phyloP scores from a whole-genome alignment of 1,284 basidiomycete species.

The Polyporus tsugae region DNA sequence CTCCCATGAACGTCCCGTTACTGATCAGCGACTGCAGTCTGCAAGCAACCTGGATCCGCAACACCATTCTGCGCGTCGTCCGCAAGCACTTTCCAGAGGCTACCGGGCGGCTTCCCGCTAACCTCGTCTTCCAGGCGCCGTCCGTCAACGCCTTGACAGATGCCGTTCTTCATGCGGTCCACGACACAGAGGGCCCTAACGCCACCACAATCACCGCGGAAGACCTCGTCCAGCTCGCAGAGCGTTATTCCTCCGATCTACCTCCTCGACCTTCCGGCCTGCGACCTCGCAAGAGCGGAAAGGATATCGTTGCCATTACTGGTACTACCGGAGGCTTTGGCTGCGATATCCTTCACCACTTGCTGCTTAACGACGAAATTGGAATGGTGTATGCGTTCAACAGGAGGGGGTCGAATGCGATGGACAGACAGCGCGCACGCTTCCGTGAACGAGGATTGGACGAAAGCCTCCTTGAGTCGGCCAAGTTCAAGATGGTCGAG shows the following conservation, averaged over 20 bases:
- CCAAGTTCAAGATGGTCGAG: slow-evolving; percentile 45
- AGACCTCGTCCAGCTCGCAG: slow-evolving; percentile 21
- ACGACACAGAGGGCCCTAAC: slow-evolving; percentile 31
- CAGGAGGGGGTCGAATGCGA: slow-evolving; percentile 13
- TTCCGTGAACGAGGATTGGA: slow-evolving; percentile 44
- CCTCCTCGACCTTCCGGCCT: slow-evolving; percentile 13
- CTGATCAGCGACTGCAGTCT: slow-evolving; percentile 31
- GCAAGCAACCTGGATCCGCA: slow-evolving; percentile 45
- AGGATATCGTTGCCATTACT: slow-evolving; percentile 35
- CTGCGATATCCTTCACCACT: slow-evolving; percentile 27
- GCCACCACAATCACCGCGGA: slow-evolving; percentile 17
- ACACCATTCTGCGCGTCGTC: slow-evolving; percentile 41
- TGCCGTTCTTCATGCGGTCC: slow-evolving; percentile 29
- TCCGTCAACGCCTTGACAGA: slow-evolving; percentile 40
- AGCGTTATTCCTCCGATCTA: slow-evolving; percentile 27
- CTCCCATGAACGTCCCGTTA: background rate
- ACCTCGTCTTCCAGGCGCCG: slow-evolving; percentile 47
- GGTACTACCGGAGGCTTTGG: slow-evolving; percentile 37
- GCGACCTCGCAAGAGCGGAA: background rate
- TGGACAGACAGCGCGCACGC: slow-evolving; percentile 38
- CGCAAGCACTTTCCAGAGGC: slow-evolving; percentile 20
- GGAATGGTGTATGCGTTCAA: slow-evolving; percentile 34
- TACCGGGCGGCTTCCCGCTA: slow-evolving; percentile 32
- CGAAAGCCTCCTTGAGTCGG: slow-evolving; percentile 33
- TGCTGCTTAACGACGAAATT: slow-evolving; percentile 21